phyloP scores from a whole-genome alignment of 2,329 filamentous ascomycete genomes.

The Lachnellula willkommii region DNA sequence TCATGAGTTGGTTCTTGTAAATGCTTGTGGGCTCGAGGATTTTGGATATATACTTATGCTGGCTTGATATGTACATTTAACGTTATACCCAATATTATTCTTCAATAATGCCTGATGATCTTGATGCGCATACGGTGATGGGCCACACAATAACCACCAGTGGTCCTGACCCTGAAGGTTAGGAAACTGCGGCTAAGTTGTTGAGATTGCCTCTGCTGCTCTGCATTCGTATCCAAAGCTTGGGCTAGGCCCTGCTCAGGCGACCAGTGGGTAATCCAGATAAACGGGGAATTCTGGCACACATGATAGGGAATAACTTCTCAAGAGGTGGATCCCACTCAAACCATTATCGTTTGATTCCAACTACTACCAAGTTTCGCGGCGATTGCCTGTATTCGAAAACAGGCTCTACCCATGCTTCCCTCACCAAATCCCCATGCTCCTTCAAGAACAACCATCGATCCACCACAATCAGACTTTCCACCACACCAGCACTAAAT shows the following conservation, averaged over 20 bases:
- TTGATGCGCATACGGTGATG: too few relatives aligned
- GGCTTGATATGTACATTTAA: neutral
- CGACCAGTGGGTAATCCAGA: too few relatives aligned
- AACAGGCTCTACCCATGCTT: slow-evolving; percentile 87
- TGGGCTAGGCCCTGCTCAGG: too few relatives aligned
- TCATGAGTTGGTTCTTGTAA: slow-evolving; percentile 5
- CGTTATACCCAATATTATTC: too few relatives aligned
- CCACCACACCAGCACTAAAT: slow-evolving; percentile 82
- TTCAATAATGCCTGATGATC: too few relatives aligned
- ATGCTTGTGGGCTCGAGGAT: neutral
- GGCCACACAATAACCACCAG: too few relatives aligned
- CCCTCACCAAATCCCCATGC: slow-evolving; percentile 61
- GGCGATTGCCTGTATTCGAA: slow-evolving; percentile 86
- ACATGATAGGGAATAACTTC: too few relatives aligned
- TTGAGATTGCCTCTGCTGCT: too few relatives aligned
- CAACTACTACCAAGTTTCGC: slow-evolving; percentile 87
- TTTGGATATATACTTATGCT: neutral
- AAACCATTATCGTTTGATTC: slow-evolving; percentile 55
- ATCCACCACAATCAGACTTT: slow-evolving; percentile 86
- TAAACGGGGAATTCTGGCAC: too few relatives aligned
- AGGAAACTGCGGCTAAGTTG: too few relatives aligned
- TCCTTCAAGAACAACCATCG: slow-evolving; percentile 83
- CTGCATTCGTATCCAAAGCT: too few relatives aligned
- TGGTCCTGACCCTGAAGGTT: too few relatives aligned
- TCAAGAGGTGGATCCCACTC: neutral